Base-by-base conservation (phyloP, 352 stramenopile genomes). In the Pilasporangium apinafurcum region DNA sequence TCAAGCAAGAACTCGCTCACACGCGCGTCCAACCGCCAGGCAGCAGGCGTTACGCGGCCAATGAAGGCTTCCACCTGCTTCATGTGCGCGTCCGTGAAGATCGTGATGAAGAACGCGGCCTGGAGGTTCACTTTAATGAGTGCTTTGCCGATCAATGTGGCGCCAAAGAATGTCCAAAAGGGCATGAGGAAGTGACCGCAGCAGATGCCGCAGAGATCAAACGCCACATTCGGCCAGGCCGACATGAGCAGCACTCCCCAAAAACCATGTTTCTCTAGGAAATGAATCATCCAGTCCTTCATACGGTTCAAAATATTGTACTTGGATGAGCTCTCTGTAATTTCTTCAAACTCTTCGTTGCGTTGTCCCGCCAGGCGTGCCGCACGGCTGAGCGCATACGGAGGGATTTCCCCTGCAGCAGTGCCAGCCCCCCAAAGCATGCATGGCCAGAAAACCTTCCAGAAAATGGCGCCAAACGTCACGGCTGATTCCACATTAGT, bases 121-220 rank as follows among this genome's bases (percentile, higher is more conserved):
- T 96, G 86, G 49, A 94, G 60, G 51, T 92, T 94, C 31, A 94
- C 86, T 59, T 96, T 96, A 66, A 96, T 92, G 36, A 94, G 71
- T 37, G 85, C 83, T 66, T 96, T 98, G 51, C 92, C 92, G 24
- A 98, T 92, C 24, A 98, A 69, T 40, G 91, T 97, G 16, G 91
- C 92, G 18, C 82, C 78, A 54, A 98, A 98, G 58, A 98, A 98
- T 8, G 89, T 97, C 84, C 82, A 97, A 55, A 98, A 97, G 20
- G 89, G 84, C 79, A 98, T 96, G 43, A 96, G 66, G 48, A 97
- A 96, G 59, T 97, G 86, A 40, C 92, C 92, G 50, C 92, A 98
- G 65, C 85, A 96, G 49, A 98, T 96, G 37, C 92, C 92, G 53
- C 86, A 96, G 1, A 98, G 69, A 48, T 98, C 92, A 54, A 98